These are phyloP conservation scores for Passiflora organensis DNA, from an alignment of 345 rosid species.

Conservation along the genomic window DNA sequence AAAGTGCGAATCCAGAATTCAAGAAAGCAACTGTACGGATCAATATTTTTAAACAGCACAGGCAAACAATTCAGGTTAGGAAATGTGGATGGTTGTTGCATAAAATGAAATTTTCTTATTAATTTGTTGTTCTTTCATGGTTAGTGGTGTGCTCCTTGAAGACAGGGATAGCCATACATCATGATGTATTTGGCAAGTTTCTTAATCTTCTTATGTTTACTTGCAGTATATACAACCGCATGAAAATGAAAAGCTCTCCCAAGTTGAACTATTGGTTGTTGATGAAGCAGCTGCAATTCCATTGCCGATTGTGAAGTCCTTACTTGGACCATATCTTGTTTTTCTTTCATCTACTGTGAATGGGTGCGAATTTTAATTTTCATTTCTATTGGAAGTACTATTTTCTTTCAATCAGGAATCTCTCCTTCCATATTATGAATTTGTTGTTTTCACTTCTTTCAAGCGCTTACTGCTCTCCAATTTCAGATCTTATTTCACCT, in stretches of 20 bases:
- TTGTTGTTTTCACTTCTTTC: constrained; percentile 1
- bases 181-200: constrained; percentile 12
- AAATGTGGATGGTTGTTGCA: constrained; percentile 6
- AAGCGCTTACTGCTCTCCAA: not conserved
- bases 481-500: constrained; percentile 6
- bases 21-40: constrained; percentile 66
- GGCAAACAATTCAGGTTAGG: constrained; percentile 92
- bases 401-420: not conserved
- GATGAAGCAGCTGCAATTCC: constrained; percentile 99
- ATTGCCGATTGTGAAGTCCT: constrained; percentile 81
- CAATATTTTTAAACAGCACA: constrained; percentile 80
- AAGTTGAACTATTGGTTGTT: constrained; percentile 86
- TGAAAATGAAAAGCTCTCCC: constrained; percentile 92
- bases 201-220: constrained; percentile 5
- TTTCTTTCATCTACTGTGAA: constrained; percentile 95
- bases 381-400: too few relatives aligned
- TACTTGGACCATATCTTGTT: constrained; percentile 90
- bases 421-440: not conserved
- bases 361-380: constrained; percentile 51
- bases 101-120: constrained; percentile 1
- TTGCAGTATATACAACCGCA: constrained; percentile 92
- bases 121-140: constrained; percentile 4
- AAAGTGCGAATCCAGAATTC: constrained; percentile 67
- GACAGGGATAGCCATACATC: constrained; percentile 6
- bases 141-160: not conserved